Percentiles rank a stretch among this genome's conserved stretches.
Conservation (phyloP, 441 rosid genomes). For the Adansonia grandidieri region DNA sequence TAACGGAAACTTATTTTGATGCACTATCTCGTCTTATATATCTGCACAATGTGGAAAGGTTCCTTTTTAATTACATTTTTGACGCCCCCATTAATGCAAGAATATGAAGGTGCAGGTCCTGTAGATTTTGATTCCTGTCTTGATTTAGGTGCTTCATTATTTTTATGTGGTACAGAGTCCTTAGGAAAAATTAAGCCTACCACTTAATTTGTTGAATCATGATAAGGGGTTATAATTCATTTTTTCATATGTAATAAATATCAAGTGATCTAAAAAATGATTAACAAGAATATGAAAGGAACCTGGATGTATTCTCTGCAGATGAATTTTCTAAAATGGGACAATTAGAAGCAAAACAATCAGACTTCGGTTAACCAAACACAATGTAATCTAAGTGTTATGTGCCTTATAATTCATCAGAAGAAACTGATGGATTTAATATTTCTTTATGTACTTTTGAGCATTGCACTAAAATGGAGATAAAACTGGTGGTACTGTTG, state of each 20-base stretch:
- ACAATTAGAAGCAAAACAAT: neutral
- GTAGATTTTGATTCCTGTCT: neutral
- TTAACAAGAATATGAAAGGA: neutral
- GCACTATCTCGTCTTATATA: neutral
- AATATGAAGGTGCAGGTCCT: neutral
- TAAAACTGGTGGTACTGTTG: neutral
- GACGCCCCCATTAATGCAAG: neutral
- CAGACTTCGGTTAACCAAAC: no score
- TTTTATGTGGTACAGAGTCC: neutral
- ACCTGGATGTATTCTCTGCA: neutral
- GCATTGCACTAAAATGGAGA: neutral
- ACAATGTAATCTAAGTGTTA: neutral
- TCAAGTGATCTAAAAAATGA: neutral
- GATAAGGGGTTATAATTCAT: no score
- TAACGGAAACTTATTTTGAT: neutral
- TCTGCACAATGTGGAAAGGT: no score
- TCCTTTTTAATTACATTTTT: no score
- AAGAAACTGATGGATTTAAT: slow-evolving; percentile 13
- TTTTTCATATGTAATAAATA: neutral
- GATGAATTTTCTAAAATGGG: neutral
- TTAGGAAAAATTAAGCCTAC: neutral
- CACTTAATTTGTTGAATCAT: neutral
- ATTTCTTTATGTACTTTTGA: neutral
- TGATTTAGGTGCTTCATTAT: neutral
- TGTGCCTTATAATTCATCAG: neutral